Evolutionary conservation across 768 basidiomycete species (phyloP), one percentile per base, ranked within the genome.

Genomic region (Paxillus ammoniavirescens): DNA sequence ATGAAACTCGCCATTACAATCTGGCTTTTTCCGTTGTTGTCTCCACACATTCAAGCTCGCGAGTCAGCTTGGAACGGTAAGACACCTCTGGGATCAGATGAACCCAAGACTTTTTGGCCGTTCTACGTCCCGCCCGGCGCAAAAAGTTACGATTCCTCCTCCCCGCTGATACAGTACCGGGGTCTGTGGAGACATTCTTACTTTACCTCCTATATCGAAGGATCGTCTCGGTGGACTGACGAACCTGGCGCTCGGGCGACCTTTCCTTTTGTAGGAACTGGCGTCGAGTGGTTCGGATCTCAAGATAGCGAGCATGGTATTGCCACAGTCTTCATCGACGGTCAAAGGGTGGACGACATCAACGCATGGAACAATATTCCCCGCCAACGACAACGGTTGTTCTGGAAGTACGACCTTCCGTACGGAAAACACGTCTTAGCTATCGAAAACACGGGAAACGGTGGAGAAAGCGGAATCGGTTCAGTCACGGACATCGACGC

Each of bases 211-310:
- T 85, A 82, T 60, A 65, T 82, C 30, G 70, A 77, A 17, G 74
- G 78, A 14, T 79, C 82, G 13, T 68, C 82, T 33, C 78, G 75
- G 13, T 77, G 75, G 62, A 85, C 86, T 0, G 69, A 72, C 13
- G 67, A 78, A 43, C 68, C 68, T 15, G 75, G 75, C 44, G 82
- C 87, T 10, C 69, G 78, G 4, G 71, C 80, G 43, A 72, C 73
- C 2, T 79, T 90, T 68, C 74, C 77, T 3, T 90, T 90, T 68
- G 72, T 73, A n/a, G 89, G 89, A 13, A 86, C 84, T 12, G 87
- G 87, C 1, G 76, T 91, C 58, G 89, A 91, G 69, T 87, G 83
- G 84, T 91, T 90, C 58, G 89, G 89, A 30, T 79, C 75, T 61
- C 75, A 72, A 38, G 82, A 80, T 58, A 72, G 64, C 38, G 65